These are phyloP conservation scores for Akanthomyces muscarius DNA, from an alignment of 2,329 filamentous ascomycete species.

Conservation along the genomic window DNA sequence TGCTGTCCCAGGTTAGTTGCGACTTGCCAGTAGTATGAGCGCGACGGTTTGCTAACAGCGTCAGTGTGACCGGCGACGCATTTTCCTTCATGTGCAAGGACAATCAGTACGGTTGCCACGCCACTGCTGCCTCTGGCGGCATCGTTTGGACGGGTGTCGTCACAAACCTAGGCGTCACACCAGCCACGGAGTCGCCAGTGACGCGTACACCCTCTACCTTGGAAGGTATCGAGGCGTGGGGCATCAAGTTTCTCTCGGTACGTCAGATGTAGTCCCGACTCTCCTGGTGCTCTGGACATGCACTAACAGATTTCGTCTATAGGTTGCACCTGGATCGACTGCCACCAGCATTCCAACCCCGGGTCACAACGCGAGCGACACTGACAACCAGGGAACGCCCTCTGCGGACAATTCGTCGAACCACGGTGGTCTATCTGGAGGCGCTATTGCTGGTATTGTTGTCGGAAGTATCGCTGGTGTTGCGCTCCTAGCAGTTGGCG, in stretches of 20 bases:
- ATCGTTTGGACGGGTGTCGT: conserved; percentile 16
- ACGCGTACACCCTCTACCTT: conserved; percentile 4
- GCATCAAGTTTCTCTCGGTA: conserved; percentile 17
- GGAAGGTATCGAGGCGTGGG: conserved; percentile 15
- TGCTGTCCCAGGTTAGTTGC: conserved; percentile 18
- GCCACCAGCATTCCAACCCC: conserved; percentile 6
- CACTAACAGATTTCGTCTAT: neutral
- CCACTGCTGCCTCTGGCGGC: neutral
- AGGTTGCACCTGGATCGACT: conserved; percentile 12
- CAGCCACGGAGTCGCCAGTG: conserved; percentile 9
- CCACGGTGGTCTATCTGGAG: neutral
- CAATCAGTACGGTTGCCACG: conserved; percentile 17
- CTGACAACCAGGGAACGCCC: conserved; percentile 1
- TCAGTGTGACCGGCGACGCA: conserved; percentile 13
- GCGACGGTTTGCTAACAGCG: neutral
- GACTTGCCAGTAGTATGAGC: neutral
- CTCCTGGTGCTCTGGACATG: too few relatives aligned
- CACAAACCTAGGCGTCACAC: conserved; percentile 9
- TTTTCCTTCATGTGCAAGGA: conserved; percentile 18
- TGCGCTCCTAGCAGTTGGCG: conserved; percentile 2
- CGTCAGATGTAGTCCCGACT: neutral
- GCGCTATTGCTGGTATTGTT: conserved; percentile 18
- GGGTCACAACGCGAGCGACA: conserved; percentile 5
- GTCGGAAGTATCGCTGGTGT: conserved; percentile 9
- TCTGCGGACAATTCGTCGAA: neutral